These are phyloP conservation scores for Crepidotus variabilis DNA, from an alignment of 768 basidiomycete species.

Conservation along the genomic window DNA sequence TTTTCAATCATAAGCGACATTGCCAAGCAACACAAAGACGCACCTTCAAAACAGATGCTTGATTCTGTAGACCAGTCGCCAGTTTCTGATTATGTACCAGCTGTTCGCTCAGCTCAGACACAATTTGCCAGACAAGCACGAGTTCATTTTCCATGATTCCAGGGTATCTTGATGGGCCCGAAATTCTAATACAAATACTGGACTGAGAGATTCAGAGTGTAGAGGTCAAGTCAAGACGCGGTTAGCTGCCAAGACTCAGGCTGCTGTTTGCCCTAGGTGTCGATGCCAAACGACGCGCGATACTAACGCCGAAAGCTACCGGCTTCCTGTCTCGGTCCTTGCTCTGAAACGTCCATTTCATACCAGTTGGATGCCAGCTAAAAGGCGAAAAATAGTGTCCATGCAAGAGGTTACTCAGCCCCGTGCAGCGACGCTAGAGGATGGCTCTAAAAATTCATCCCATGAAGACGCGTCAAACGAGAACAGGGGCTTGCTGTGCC, in stretches of 20 bases:
- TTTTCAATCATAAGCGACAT: neutral
- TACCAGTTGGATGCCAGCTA: too few species aligned
- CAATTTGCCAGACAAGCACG: slow-evolving; percentile 71
- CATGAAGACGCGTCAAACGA: slow-evolving; percentile 9
- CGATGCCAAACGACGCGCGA: neutral
- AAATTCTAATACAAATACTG: too few species aligned
- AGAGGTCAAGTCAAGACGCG: too few species aligned
- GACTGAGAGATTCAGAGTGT: too few species aligned
- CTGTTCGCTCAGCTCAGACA: slow-evolving; percentile 81
- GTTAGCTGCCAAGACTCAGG: too few species aligned
- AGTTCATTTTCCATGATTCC: slow-evolving; percentile 62
- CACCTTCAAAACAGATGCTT: slow-evolving; percentile 76
- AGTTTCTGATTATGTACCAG: slow-evolving; percentile 80
- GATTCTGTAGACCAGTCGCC: slow-evolving; percentile 59
- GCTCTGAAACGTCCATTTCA: too few species aligned
- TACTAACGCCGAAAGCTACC: neutral
- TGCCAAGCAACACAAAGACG: slow-evolving; percentile 11
- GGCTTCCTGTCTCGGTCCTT: too few species aligned
- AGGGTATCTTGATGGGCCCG: too few species aligned
- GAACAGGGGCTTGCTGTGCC: slow-evolving; percentile 9
- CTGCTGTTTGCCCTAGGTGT: neutral
- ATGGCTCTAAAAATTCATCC: neutral
- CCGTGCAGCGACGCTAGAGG: neutral
- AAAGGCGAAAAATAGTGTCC: neutral
- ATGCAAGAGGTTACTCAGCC: neutral